Evolutionary conservation across 305 asterid species (phyloP).

Genomic region (Fraxinus velutina): DNA sequence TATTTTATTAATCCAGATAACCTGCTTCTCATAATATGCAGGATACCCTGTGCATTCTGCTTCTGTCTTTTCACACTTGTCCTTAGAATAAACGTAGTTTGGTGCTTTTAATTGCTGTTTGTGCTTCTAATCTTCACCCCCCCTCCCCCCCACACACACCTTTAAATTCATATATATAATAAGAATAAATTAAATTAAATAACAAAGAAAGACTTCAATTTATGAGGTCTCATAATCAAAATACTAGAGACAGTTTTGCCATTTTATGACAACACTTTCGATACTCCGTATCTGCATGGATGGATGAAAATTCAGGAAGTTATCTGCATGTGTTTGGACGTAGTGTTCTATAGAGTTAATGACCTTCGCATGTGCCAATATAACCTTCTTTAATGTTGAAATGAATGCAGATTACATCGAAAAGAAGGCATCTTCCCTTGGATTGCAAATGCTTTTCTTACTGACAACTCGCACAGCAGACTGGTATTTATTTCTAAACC

Average conservation of each 20-base stretch:
- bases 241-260: not conserved
- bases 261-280: not conserved
- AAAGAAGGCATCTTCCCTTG: constrained; percentile 80
- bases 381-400: not conserved
- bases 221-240: not conserved
- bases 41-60: not conserved
- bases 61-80: not conserved
- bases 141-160: not conserved
- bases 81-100: not conserved
- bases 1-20: not conserved
- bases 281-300: not conserved
- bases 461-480: constrained; percentile 93
- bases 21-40: not conserved
- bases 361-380: not conserved
- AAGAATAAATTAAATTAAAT: not conserved
- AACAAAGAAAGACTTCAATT: not conserved
- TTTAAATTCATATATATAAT: not conserved
- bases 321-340: not conserved
- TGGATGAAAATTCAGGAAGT: not conserved
- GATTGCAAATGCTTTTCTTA: constrained; percentile 69
- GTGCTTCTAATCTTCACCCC: not conserved
- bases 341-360: not conserved
- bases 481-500: constrained; percentile 46
- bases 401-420: constrained; percentile 72
- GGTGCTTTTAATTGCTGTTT: not conserved